These are phyloP conservation scores for Aspergillus sergii DNA, from an alignment of 2,329 filamentous ascomycete species.

Conservation along the genomic window DNA sequence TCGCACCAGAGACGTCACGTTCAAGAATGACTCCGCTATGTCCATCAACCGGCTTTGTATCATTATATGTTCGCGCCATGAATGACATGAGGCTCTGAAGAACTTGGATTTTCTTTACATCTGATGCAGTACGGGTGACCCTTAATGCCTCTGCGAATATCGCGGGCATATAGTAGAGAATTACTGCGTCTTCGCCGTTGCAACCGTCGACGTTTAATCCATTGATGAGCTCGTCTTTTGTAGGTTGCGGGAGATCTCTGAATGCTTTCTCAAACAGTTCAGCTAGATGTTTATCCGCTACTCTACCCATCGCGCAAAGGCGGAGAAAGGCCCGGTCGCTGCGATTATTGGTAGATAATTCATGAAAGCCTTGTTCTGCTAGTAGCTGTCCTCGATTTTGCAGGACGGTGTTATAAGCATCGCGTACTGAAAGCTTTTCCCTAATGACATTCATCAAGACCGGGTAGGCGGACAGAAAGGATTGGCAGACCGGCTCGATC, in stretches of 20 bases:
- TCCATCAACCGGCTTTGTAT: background rate
- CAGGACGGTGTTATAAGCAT: constrained; percentile 7
- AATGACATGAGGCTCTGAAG: constrained; percentile 7
- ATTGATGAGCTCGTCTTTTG: background rate
- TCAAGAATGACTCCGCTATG: background rate
- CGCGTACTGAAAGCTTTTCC: background rate
- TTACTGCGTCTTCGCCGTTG: constrained; percentile 3
- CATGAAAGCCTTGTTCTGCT: background rate
- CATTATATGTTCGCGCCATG: constrained; percentile 7
- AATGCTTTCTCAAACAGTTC: constrained; percentile 6
- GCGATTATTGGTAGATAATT: background rate
- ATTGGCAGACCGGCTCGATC: constrained; percentile 12
- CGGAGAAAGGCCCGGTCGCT: constrained; percentile 9
- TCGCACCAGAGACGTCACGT: constrained; percentile 7
- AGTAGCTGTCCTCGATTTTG: constrained; percentile 4
- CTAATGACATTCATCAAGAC: background rate
- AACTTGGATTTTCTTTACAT: background rate
- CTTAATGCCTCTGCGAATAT: constrained; percentile 7
- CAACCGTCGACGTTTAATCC: constrained; percentile 3
- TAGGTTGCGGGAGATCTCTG: background rate
- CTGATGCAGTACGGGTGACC: background rate
- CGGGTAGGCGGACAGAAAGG: constrained; percentile 1
- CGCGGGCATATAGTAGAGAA: constrained; percentile 13
- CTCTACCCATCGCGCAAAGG: constrained; percentile 9
- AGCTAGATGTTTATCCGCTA: constrained; percentile 6